phyloP scores from a whole-genome alignment of 257 asterid genomes.

The Leonotis leonurus region DNA sequence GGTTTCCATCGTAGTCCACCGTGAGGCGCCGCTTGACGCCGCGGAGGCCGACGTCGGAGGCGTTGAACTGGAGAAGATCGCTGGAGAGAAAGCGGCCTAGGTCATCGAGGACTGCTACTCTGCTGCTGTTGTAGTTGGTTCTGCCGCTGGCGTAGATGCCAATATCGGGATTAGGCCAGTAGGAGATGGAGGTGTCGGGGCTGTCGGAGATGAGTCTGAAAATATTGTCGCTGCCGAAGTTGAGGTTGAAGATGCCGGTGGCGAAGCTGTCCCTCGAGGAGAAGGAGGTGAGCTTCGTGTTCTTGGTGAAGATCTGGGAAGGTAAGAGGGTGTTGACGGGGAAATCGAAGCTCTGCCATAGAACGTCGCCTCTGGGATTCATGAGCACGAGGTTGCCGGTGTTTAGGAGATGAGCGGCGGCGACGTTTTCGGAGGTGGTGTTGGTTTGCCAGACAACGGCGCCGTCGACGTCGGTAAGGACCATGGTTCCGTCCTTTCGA shows the following conservation, averaged over 20 bases:
- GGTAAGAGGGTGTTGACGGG: conserved; percentile 66
- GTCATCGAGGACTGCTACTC: conserved; percentile 43
- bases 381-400: conserved; percentile 50
- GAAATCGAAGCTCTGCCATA: conserved; percentile 65
- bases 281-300: conserved; percentile 36
- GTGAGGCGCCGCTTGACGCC: conserved; percentile 49
- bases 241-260: conserved; percentile 48
- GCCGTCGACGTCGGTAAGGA: conserved; percentile 37
- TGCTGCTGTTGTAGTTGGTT: conserved; percentile 58
- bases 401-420: conserved; percentile 40
- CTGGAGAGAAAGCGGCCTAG: conserved; percentile 54
- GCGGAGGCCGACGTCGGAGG: conserved; percentile 51
- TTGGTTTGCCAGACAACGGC: conserved; percentile 43
- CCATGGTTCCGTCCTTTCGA: conserved; percentile 38
- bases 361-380: conserved; percentile 23
- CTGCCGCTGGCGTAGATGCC: conserved; percentile 29
- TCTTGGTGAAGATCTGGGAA: conserved; percentile 49
- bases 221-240: conserved; percentile 55
- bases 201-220: conserved; percentile 51
- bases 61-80: conserved; percentile 34
- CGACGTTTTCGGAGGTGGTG: conserved; percentile 26
- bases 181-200: conserved; percentile 43
- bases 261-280: conserved; percentile 31
- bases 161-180: conserved; percentile 60
- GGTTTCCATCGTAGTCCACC: conserved; percentile 59